These are phyloP conservation scores for Medicago ruthenica DNA, from an alignment of 306 rosid genomes.

Conservation along the genomic window DNA sequence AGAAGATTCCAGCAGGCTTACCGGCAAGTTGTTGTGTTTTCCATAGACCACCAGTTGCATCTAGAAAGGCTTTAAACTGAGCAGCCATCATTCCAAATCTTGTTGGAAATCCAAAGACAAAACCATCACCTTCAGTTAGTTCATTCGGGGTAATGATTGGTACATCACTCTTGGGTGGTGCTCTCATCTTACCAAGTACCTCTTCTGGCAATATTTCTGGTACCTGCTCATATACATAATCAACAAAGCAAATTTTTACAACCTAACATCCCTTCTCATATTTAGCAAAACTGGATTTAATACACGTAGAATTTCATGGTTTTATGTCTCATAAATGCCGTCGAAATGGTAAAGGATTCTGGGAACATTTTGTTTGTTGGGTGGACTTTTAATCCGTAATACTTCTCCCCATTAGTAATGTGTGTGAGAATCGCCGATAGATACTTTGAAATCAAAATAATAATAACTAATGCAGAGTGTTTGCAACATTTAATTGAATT, in stretches of 20 bases:
- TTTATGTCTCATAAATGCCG: too few species aligned
- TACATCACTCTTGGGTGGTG: not conserved
- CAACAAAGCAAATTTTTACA: not conserved
- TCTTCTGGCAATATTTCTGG: not conserved
- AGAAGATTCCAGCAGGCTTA: not conserved
- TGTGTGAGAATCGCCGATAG: too few species aligned
- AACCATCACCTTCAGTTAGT: not conserved
- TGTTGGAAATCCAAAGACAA: not conserved
- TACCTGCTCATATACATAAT: not conserved
- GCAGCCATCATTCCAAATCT: slow-evolving; percentile 8
- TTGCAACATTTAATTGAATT: too few species aligned
- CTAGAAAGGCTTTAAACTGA: not conserved
- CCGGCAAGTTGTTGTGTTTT: not conserved
- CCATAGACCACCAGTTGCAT: not conserved
- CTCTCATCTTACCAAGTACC: not conserved
- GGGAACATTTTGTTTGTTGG: too few species aligned
- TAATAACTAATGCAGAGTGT: too few species aligned
- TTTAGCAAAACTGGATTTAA: too few species aligned
- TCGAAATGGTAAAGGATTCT: too few species aligned
- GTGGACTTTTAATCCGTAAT: too few species aligned
- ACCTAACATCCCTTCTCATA: too few species aligned
- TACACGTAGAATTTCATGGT: too few species aligned
- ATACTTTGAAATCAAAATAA: too few species aligned
- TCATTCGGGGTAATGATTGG: not conserved
- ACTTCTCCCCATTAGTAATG: too few species aligned